Evolutionary conservation across 2,329 filamentous ascomycete species (phyloP).

Genomic region (Colletotrichum sp.): DNA sequence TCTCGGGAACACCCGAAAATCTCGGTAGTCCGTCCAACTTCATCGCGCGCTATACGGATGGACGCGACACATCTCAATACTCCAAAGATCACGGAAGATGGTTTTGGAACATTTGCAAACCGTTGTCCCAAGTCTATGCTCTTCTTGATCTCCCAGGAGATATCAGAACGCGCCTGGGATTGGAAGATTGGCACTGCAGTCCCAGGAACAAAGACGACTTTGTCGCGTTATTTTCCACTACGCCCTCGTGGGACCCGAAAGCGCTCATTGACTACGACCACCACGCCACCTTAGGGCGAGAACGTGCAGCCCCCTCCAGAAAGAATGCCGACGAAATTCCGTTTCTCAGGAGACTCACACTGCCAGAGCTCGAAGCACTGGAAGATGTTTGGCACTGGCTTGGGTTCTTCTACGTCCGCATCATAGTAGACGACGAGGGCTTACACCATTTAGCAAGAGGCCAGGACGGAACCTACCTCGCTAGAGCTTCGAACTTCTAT

Average conservation of each 20-base stretch:
- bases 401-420: background rate
- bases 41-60: background rate
- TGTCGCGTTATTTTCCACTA: background rate
- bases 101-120: background rate
- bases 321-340: background rate
- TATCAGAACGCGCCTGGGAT: accelerated
- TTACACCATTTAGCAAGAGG: background rate
- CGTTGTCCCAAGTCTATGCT: background rate
- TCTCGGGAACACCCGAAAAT: background rate
- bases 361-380: background rate
- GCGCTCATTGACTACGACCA: background rate
- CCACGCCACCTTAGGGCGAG: background rate
- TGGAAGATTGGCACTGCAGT: background rate
- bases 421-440: background rate
- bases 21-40: background rate
- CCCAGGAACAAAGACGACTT: background rate
- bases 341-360: background rate
- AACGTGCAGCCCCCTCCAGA: accelerated
- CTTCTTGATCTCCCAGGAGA: background rate
- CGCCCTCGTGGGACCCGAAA: background rate
- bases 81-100: background rate
- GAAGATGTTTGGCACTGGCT: background rate
- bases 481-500: accelerated
- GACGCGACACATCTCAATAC: background rate
- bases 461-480: background rate